Evolutionary conservation across 176 grass and related monocot genomes (phyloP), one percentile per base, ranked within the genome.

Genomic region (Zea luxurians): DNA sequence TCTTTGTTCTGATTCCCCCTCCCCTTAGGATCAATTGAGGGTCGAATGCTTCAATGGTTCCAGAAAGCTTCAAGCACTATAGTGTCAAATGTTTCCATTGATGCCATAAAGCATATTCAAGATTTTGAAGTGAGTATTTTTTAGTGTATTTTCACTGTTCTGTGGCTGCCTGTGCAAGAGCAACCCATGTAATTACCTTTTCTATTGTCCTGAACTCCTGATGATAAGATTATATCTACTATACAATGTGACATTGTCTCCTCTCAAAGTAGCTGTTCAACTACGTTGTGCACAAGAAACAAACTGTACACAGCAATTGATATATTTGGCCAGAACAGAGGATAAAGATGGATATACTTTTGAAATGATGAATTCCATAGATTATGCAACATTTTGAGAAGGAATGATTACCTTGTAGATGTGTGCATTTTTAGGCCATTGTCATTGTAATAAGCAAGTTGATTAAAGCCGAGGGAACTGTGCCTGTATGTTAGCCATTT

Each of bases 21-120:
- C 81, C 75, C 15, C 61, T 20, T 78, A 99, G 96, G 88, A 71
- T 89, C 74, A 49, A 87, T 93, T 70, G 86, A 86, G 85, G 60
- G 59, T 66, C 81, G 63, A 58, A 95, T 99, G 83, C 54, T 77
- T 18, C 76, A 85, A 78, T 99, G 92, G 96, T 91, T 99, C 72
- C 83, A 68, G 67, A 92, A 83, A 87, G 78, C 90, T 81, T 95
- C 86, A 55, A 83, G 66, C 59, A 90, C 90, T 52, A 77, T 90
- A 75, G 67, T 95, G 46, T 74, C 83, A 43, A 81, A 95, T 81
- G 63, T 99, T 47, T 85, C 80, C 44, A 83, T 94, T 76, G 96
- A 99, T 78, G 86, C 18, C 44, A 85, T 91, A 57, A 86, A 82
- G 12, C 48, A 83, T 55, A 78, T 90, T 68, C 80, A 89, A 81